Conservation (phyloP, 495 filamentous ascomycete species). For the Penicillium coffeae region DNA sequence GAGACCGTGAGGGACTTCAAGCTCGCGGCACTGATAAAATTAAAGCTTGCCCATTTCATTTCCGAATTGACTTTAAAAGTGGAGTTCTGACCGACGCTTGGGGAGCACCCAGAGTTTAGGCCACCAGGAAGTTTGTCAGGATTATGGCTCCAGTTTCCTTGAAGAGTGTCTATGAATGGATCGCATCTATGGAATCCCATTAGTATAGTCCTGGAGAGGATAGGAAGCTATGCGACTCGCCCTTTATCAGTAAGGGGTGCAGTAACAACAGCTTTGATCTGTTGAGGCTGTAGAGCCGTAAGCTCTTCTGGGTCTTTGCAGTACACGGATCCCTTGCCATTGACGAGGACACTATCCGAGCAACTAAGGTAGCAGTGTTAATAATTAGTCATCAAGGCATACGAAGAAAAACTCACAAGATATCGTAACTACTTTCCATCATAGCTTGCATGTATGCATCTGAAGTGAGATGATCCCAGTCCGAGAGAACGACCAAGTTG, state of each 20-base stretch:
- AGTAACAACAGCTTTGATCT: conserved; percentile 23
- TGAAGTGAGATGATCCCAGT: conserved; percentile 51
- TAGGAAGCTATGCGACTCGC: conserved; percentile 16
- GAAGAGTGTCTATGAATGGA: conserved; percentile 16
- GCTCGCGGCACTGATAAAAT: conserved; percentile 42
- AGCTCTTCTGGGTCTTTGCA: conserved; percentile 36
- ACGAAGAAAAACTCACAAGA: conserved; percentile 26
- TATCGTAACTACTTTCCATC: conserved; percentile 31
- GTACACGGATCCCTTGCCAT: conserved; percentile 48
- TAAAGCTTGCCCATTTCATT: conserved; percentile 43
- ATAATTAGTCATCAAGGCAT: neutral
- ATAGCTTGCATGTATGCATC: conserved; percentile 33
- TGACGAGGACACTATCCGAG: conserved; percentile 49
- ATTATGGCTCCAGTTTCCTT: conserved; percentile 24
- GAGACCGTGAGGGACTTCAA: conserved; percentile 37
- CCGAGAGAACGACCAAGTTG: conserved; percentile 41
- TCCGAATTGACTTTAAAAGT: conserved; percentile 32
- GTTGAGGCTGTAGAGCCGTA: conserved; percentile 21
- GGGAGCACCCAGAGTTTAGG: conserved; percentile 32
- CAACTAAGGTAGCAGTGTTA: conserved; percentile 17
- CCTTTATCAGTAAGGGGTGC: conserved; percentile 42
- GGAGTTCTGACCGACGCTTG: conserved; percentile 27
- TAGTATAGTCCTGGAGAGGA: neutral
- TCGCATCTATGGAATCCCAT: conserved; percentile 12
- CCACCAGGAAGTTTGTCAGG: conserved; percentile 28